phyloP scores from a whole-genome alignment of 306 rosid genomes.

The Sicyos baderoa region DNA sequence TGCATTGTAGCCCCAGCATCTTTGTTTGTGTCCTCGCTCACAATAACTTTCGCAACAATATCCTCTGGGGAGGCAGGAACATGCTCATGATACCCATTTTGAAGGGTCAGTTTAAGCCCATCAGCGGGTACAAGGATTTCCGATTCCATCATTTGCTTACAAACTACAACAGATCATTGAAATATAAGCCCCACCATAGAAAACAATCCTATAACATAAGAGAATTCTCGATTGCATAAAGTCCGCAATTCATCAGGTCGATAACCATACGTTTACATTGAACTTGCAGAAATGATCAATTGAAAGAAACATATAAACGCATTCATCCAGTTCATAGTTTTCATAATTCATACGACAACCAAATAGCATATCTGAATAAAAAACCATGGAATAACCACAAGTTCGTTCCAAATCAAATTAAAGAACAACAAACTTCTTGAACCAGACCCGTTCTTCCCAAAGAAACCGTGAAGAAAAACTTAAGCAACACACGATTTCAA shows the following conservation, averaged over 20 bases:
- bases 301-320: not conserved
- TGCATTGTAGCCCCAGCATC: slow-evolving; percentile 25
- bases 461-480: slow-evolving; percentile 4
- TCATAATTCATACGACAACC: not conserved
- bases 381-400: not conserved
- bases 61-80: slow-evolving; percentile 25
- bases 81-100: slow-evolving; percentile 48
- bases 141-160: slow-evolving; percentile 53
- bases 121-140: slow-evolving; percentile 32
- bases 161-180: slow-evolving; percentile 31
- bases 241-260: not conserved
- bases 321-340: not conserved
- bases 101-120: slow-evolving; percentile 43
- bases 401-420: not conserved
- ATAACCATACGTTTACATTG: not conserved
- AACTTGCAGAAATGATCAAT: not conserved
- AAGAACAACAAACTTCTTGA: slow-evolving; percentile 3
- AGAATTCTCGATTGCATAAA: not conserved
- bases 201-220: not conserved
- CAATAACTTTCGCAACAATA: slow-evolving; percentile 29
- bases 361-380: slow-evolving; percentile 1
- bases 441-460: slow-evolving; percentile 7
- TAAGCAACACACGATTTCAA: not conserved
- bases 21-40: slow-evolving; percentile 22
- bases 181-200: not conserved